A percentile compares a stretch with the other conserved stretches of the same genome.
phyloP scores from a whole-genome alignment of 2,329 filamentous ascomycete species.

The Aspergillus ibericus region DNA sequence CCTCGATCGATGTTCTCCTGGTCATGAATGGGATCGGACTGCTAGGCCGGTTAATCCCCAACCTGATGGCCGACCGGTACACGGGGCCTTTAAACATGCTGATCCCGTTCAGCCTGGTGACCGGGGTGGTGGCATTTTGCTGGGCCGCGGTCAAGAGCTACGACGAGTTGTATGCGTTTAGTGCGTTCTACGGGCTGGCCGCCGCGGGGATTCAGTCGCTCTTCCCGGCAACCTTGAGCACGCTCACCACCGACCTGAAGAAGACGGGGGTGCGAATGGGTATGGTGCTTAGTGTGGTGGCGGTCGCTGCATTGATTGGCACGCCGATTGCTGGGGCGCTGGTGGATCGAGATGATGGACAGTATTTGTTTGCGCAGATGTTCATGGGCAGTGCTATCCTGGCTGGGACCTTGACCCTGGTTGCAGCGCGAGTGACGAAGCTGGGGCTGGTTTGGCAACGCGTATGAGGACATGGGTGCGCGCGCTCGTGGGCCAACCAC shows the following conservation, averaged over 20 bases:
- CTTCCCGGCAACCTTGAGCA: constrained; percentile 63
- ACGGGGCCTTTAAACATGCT: constrained; percentile 63
- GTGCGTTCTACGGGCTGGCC: constrained; percentile 63
- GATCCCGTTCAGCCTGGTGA: constrained; percentile 50
- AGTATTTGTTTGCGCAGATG: constrained; percentile 54
- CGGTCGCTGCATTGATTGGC: constrained; percentile 56
- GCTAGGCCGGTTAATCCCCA: constrained; percentile 59
- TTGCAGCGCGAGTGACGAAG: constrained; percentile 42
- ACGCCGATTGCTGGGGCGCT: constrained; percentile 57
- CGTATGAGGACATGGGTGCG: constrained; percentile 24
- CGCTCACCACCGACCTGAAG: constrained; percentile 54
- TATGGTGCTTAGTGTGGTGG: constrained; percentile 56
- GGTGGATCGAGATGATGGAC: constrained; percentile 46
- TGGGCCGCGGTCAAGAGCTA: constrained; percentile 60
- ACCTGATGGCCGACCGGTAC: constrained; percentile 57
- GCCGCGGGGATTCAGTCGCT: constrained; percentile 65
- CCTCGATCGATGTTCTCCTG: constrained; percentile 61
- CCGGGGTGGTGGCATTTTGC: constrained; percentile 48
- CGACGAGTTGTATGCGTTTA: constrained; percentile 61
- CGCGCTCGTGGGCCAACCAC: too few relatives aligned
- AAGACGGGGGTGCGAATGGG: constrained; percentile 59
- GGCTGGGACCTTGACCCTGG: constrained; percentile 44
- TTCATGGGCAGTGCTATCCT: constrained; percentile 51
- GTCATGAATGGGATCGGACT: constrained; percentile 65
- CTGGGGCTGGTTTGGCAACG: constrained; percentile 37